Evolutionary conservation across 495 filamentous ascomycete genomes (phyloP).

Genomic region (Trypethelium eluteriae): DNA sequence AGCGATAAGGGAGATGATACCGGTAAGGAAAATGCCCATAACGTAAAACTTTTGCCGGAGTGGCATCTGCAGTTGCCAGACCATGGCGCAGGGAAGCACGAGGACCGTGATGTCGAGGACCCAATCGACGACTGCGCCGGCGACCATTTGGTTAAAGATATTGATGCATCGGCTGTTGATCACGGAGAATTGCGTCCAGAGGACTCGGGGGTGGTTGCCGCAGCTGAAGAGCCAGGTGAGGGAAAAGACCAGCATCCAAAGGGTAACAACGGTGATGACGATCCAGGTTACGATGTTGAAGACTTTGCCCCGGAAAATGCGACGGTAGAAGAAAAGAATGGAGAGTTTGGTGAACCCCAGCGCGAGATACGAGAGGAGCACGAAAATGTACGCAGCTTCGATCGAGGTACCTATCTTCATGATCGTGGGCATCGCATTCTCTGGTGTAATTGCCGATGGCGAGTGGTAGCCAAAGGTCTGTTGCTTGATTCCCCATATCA

Average conservation of each 20-base stretch:
- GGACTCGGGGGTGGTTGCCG: conserved; percentile 1
- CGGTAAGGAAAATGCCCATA: conserved; percentile 3
- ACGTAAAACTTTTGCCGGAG: conserved; percentile 5
- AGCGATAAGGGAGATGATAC: conserved; percentile 7
- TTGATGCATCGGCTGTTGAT: conserved; percentile 3
- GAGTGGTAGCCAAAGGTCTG: background rate
- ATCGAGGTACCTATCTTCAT: conserved; percentile 4
- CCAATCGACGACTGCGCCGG: conserved; percentile 6
- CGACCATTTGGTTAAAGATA: conserved; percentile 3
- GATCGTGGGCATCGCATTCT: conserved; percentile 2
- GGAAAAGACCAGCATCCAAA: conserved; percentile 8
- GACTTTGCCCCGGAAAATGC: background rate
- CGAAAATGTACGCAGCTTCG: background rate
- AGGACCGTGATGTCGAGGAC: conserved; percentile 4
- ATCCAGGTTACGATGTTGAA: conserved; percentile 8
- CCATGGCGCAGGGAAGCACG: background rate
- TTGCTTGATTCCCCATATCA: conserved; percentile 1
- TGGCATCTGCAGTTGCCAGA: conserved; percentile 6
- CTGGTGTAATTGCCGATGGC: background rate
- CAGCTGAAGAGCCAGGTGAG: conserved; percentile 2
- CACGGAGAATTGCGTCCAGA: background rate
- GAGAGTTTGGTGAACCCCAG: conserved; percentile 2
- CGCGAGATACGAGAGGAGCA: background rate
- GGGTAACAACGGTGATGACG: background rate
- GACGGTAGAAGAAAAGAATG: conserved; percentile 4